A percentile compares a stretch with the other conserved stretches of the same genome.
Evolutionary conservation across 2,329 filamentous ascomycete genomes (phyloP).

Genomic region (Fusarium secorum): DNA sequence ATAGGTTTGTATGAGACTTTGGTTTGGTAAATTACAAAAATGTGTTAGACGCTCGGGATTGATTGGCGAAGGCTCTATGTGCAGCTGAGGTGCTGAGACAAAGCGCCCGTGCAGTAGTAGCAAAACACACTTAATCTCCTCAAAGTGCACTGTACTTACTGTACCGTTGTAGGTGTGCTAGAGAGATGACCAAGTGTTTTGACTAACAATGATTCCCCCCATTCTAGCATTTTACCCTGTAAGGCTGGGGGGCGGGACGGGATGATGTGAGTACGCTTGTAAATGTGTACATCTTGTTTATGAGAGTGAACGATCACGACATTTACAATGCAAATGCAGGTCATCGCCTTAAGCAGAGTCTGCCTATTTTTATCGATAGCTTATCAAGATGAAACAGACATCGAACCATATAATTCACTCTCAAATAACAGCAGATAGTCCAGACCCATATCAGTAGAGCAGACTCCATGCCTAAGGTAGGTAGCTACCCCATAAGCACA

Average conservation of each 20-base stretch:
- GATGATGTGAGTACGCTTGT: slow-evolving; percentile 1
- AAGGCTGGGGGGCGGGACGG: slow-evolving; percentile 16
- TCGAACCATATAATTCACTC: background rate
- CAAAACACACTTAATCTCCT: background rate
- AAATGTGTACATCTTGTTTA: background rate
- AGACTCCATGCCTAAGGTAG: background rate
- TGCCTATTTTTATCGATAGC: background rate
- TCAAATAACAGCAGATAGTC: background rate
- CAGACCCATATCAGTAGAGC: background rate
- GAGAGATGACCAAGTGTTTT: slow-evolving; percentile 23
- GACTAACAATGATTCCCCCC: slow-evolving; percentile 4
- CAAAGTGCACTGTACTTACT: background rate
- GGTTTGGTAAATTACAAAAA: slow-evolving; percentile 22
- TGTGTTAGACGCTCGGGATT: background rate
- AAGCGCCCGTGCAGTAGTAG: background rate
- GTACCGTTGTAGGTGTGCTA: background rate
- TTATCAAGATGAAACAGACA: background rate
- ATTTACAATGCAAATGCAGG: background rate
- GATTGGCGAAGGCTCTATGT: background rate
- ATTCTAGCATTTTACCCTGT: background rate
- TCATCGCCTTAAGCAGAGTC: background rate
- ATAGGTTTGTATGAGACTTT: background rate
- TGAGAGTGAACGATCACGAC: background rate
- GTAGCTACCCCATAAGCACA: slow-evolving; percentile 5
- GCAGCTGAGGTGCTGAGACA: slow-evolving; percentile 13